Base-by-base conservation (phyloP, 2,329 filamentous ascomycete genomes). In the Fusarium napiforme region DNA sequence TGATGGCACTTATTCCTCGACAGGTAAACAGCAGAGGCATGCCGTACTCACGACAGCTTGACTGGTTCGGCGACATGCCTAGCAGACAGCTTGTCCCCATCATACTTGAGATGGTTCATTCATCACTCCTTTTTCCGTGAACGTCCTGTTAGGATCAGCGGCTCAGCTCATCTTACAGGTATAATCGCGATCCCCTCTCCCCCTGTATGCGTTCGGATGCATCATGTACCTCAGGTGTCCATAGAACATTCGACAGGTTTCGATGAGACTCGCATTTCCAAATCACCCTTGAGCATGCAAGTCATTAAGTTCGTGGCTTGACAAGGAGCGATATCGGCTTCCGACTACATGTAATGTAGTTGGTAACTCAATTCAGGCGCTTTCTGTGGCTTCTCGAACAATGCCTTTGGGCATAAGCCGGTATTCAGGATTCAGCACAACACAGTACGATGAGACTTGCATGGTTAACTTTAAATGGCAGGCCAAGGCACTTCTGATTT, bases 331-430 rank as follows among this genome's bases (percentile, higher is more conserved):
- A 57, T 42, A 57, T 69, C 23, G 37, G 64, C 39, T 34, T 62
- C n/a, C 63, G 30, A 6, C 47, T 43, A 43, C 23, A 37, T 19
- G 23, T 23, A 23, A 23, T 23, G 47, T 23, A 23, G 28, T 32
- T 39, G n/a, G 19, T 34, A 18, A 30, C 26, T 40, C 21, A 36
- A 19, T 58, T 8, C 36, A 39, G 32, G 39, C 16, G 42, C 53
- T 28, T 64, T 42, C 19, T 56, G 59, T 56, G 55, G n/a, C 65
- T 73, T 73, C 70, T 62, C 40, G 60, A 60, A 71, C 30, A 55
- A 50, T 73, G 70, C 65, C 70, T 73, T 26, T 42, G 46, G 12
- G 64, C 56, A 60, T 36, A 30, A 19, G 43, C 55, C 46, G 12
- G 34, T 26, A 46, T 71, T 43, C 36, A 65, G 47, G 65, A 60